A percentile compares a stretch with the other conserved stretches of the same genome.
These are phyloP conservation scores for Cystobasidium tubakii DNA, from an alignment of 768 basidiomycete genomes.

Conservation along the genomic window DNA sequence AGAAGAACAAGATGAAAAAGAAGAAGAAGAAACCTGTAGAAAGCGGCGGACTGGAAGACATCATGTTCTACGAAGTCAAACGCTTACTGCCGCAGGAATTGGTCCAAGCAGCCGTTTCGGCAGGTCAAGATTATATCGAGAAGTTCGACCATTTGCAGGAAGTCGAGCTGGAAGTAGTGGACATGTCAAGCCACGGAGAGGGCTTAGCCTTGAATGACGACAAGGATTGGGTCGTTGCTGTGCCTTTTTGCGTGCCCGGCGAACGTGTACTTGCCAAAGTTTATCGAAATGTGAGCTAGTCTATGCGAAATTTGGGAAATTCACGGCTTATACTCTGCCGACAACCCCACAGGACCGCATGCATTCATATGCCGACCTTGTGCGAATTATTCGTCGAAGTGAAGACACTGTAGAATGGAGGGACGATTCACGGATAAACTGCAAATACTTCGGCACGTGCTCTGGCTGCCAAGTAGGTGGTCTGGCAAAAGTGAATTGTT, in stretches of 20 bases:
- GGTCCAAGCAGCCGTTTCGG: background rate
- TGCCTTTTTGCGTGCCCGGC: constrained; percentile 77
- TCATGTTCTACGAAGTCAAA: background rate
- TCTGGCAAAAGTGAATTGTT: background rate
- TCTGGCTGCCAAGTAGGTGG: constrained; percentile 72
- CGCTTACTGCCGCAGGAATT: background rate
- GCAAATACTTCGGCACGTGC: constrained; percentile 82
- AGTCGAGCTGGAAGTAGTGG: constrained; percentile 61
- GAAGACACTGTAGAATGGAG: constrained; percentile 48
- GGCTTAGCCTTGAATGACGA: constrained; percentile 58
- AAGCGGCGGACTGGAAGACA: constrained; percentile 19
- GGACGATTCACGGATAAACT: constrained; percentile 62
- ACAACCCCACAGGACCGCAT: constrained; percentile 50
- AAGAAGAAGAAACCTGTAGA: constrained; percentile 19
- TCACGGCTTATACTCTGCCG: background rate
- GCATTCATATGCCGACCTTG: constrained; percentile 69
- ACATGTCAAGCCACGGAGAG: constrained; percentile 56
- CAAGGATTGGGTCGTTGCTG: constrained; percentile 71
- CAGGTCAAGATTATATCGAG: constrained; percentile 47
- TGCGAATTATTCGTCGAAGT: constrained; percentile 58
- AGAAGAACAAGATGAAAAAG: background rate
- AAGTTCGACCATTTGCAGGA: constrained; percentile 58
- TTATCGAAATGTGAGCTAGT: constrained; percentile 58
- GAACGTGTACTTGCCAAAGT: constrained; percentile 70
- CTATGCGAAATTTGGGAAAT: background rate